Base-by-base conservation (phyloP, 140 eudicot species). In the Senecio squalidus region DNA sequence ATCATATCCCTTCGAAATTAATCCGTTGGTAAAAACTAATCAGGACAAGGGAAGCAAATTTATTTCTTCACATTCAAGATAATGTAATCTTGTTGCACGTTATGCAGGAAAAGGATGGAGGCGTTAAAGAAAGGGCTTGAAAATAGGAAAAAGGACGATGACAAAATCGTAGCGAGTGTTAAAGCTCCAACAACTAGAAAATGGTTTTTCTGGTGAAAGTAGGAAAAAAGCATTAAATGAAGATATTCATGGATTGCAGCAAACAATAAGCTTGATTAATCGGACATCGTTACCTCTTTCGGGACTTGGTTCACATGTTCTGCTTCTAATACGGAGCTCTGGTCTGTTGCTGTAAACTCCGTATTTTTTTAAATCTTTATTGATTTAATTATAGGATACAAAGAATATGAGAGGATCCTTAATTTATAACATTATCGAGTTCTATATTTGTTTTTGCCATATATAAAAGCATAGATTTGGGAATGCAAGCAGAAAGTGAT, bases 111-210 rank as follows among this genome's bases (percentile, higher is more conserved):
- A 72, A 78, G 99, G 55, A 65, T 88, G 66, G 99, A 81, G 62
- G 85, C 95, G 45, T 64, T 92, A 78, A 84, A 87, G 76, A 76
- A 75, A 74, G 99, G 99, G 33, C 64, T 92, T 73, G 96, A 92
- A 67, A 82, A 71, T 25, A 79, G 95, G 73, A 80, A 76, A 52
- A 76, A 60, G 25, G 86, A 82, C 13, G 80, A n/a, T n/a, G n/a
- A 83, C 15, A 79, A 75, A 1, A 22, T 38, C 17, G 72, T 85
- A 25, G 30, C 58, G 22, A 72, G 61, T 18, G 75, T 72, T 51
- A 62, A 34, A 60, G 73, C 55, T 69, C 50, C 82, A 24, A 64
- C 76, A 34, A 60, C 68, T 14, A 89, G 72, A 72, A 82, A 53
- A 68, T 85, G 95, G 97, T 77, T 78, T 73, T 82, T 89, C 60